Evolutionary conservation across 129 eudicot genomes (phyloP).

Genomic region (Centrapalus pauciflorus): DNA sequence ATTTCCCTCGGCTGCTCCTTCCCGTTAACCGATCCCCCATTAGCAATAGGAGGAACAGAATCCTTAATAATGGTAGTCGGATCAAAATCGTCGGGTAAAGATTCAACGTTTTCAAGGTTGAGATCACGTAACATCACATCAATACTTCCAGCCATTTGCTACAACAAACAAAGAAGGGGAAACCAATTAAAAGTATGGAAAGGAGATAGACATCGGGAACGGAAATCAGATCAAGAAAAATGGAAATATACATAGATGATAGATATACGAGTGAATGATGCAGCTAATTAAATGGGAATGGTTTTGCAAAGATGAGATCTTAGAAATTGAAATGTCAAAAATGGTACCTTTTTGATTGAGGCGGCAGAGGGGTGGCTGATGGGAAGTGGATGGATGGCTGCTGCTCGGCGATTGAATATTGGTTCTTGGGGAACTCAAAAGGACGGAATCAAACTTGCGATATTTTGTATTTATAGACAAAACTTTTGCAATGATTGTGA

Average conservation of each 20-base stretch:
- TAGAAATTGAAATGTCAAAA: not conserved
- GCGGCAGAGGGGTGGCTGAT: slow-evolving; percentile 21
- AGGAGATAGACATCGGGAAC: not conserved
- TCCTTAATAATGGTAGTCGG: slow-evolving; percentile 45
- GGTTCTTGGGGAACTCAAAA: slow-evolving; percentile 6
- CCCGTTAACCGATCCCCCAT: slow-evolving; percentile 17
- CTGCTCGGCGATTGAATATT: slow-evolving; percentile 16
- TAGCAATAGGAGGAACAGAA: slow-evolving; percentile 39
- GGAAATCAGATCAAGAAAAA: not conserved
- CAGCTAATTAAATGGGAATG: slow-evolving; percentile 3
- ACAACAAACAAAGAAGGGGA: not conserved
- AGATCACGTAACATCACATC: slow-evolving; percentile 32
- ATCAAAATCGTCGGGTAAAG: slow-evolving; percentile 43
- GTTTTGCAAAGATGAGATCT: not conserved
- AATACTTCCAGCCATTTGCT: slow-evolving; percentile 36
- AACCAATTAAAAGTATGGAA: not conserved
- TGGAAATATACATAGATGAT: not conserved
- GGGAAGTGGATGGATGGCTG: slow-evolving; percentile 13
- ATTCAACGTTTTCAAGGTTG: slow-evolving; percentile 24
- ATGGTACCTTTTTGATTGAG: slow-evolving; percentile 23
- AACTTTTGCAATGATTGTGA: no score
- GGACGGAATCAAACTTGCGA: slow-evolving; percentile 11
- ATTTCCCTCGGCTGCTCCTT: slow-evolving; percentile 57
- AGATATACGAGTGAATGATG: not conserved
- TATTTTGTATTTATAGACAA: slow-evolving; percentile 13